Evolutionary conservation across 2,329 filamentous ascomycete genomes (phyloP).

Genomic region (Exophiala xenobiotica): DNA sequence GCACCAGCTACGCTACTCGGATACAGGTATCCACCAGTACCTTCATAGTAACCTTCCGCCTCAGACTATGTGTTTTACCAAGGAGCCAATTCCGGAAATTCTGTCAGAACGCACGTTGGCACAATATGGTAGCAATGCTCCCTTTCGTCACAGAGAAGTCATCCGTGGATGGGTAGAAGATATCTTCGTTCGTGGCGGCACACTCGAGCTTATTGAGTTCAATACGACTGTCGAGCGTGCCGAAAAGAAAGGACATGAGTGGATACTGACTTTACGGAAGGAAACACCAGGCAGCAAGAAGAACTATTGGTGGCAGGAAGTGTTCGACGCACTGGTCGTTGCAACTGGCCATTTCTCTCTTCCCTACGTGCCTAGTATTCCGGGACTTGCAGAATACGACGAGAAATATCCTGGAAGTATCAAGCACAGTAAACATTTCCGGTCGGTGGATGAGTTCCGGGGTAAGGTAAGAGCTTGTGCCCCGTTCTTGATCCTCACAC

Average conservation of each 20-base stretch:
- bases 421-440: conserved; percentile 44
- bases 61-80: conserved; percentile 60
- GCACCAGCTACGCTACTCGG: conserved; percentile 51
- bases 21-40: conserved; percentile 61
- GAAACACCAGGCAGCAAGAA: conserved; percentile 26
- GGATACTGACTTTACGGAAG: conserved; percentile 35
- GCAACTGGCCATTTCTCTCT: conserved; percentile 45
- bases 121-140: conserved; percentile 57
- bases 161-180: conserved; percentile 37
- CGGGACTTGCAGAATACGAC: conserved; percentile 43
- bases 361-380: conserved; percentile 44
- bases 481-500: background rate
- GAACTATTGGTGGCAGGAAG: conserved; percentile 40
- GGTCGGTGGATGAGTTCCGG: conserved; percentile 40
- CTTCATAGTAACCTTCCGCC: conserved; percentile 66
- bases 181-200: conserved; percentile 6
- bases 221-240: conserved; percentile 36
- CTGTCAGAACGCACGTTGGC: conserved; percentile 44
- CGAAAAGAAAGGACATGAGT: conserved; percentile 33
- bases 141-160: conserved; percentile 62
- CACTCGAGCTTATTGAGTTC: conserved; percentile 23
- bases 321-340: conserved; percentile 45
- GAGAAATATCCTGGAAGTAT: conserved; percentile 40
- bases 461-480: conserved; percentile 29
- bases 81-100: conserved; percentile 54